phyloP scores from a whole-genome alignment of 768 basidiomycete genomes.

The Termitomyces sp. region DNA sequence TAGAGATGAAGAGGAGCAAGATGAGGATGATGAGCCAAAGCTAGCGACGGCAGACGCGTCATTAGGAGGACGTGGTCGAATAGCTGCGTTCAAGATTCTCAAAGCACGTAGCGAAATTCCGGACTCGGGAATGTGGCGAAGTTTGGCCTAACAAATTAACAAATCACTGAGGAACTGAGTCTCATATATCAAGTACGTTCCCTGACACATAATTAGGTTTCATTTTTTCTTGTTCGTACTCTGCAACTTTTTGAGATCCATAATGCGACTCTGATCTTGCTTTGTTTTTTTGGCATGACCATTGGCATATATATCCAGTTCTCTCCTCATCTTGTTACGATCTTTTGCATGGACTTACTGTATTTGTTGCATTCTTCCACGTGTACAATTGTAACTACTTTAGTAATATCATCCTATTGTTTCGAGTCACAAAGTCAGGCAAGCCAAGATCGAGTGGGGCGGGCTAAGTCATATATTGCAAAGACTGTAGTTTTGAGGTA shows the following conservation, averaged over 20 bases:
- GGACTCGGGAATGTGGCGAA: slow-evolving; percentile 77
- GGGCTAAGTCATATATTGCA: slow-evolving; percentile 4
- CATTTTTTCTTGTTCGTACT: slow-evolving; percentile 13
- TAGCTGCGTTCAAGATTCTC: slow-evolving; percentile 64
- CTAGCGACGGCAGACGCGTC: slow-evolving; percentile 21
- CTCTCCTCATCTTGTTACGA: background rate
- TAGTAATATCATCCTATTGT: slow-evolving; percentile 14
- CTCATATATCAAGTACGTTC: slow-evolving; percentile 17
- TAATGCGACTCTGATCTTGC: slow-evolving; percentile 10
- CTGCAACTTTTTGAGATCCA: background rate
- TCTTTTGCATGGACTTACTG: slow-evolving; percentile 10
- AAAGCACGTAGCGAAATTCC: slow-evolving; percentile 68
- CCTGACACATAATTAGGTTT: slow-evolving; percentile 20
- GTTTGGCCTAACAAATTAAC: slow-evolving; percentile 44
- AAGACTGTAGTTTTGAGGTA: slow-evolving; percentile 4
- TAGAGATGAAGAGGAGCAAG: slow-evolving; percentile 40
- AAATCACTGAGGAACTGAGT: background rate
- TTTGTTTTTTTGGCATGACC: slow-evolving; percentile 13
- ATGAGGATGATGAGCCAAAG: slow-evolving; percentile 16
- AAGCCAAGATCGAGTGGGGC: background rate
- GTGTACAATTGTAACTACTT: slow-evolving; percentile 12
- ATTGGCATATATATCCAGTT: slow-evolving; percentile 8
- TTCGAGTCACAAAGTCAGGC: background rate
- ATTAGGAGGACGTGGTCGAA: slow-evolving; percentile 47
- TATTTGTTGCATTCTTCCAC: slow-evolving; percentile 7